Evolutionary conservation across 2,329 filamentous ascomycete genomes (phyloP).

Genomic region (Colletotrichum siamense): DNA sequence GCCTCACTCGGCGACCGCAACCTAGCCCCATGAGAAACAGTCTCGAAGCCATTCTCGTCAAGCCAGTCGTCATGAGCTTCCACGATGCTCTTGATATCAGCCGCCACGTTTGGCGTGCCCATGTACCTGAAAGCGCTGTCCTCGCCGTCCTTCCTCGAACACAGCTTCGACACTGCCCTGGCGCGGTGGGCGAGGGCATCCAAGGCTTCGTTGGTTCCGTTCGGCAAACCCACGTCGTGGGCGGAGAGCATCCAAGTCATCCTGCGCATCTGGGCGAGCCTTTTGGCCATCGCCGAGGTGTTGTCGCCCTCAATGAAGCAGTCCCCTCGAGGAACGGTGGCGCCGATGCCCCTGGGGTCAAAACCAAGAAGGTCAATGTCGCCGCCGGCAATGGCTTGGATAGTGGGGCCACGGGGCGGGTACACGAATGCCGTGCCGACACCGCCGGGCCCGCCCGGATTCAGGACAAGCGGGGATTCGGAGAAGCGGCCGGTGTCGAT

Average conservation of each 20-base stretch:
- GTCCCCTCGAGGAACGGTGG: conserved; percentile 42
- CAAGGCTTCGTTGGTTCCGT: conserved; percentile 37
- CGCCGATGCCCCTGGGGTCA: conserved; percentile 50
- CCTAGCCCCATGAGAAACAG: neutral
- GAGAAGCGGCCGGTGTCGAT: conserved; percentile 33
- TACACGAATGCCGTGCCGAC: conserved; percentile 39
- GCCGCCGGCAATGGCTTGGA: conserved; percentile 42
- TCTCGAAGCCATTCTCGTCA: conserved; percentile 7
- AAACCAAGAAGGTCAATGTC: conserved; percentile 53
- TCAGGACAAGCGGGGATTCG: conserved; percentile 46
- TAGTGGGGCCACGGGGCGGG: conserved; percentile 23
- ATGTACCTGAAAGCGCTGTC: conserved; percentile 18
- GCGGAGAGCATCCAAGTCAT: conserved; percentile 34
- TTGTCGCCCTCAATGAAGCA: conserved; percentile 33
- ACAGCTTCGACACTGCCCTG: conserved; percentile 36
- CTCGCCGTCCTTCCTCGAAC: conserved; percentile 30
- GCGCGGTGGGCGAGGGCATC: conserved; percentile 31
- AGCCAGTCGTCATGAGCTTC: conserved; percentile 17
- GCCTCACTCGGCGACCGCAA: neutral
- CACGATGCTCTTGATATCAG: conserved; percentile 25
- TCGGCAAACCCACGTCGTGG: conserved; percentile 36
- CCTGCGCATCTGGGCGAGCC: conserved; percentile 35
- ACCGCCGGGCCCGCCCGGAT: conserved; percentile 53
- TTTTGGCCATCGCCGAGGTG: conserved; percentile 25
- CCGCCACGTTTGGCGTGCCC: conserved; percentile 24